These are phyloP conservation scores for Puccinia novopanici DNA, from an alignment of 1,284 basidiomycete species.

Conservation along the genomic window DNA sequence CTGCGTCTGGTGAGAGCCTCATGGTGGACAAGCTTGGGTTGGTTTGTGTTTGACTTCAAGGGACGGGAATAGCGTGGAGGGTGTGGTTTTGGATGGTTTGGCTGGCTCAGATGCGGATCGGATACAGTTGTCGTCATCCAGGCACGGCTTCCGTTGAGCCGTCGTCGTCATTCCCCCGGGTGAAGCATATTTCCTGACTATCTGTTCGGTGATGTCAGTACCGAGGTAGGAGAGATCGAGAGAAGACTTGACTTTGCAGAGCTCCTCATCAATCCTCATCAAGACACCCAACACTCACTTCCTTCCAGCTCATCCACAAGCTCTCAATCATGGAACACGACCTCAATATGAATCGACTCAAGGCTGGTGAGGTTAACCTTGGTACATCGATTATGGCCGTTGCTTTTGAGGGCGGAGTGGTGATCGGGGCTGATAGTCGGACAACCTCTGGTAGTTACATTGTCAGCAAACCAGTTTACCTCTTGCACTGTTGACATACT, in stretches of 20 bases:
- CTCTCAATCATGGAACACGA: constrained; percentile 39
- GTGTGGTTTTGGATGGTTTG: background rate
- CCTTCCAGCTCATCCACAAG: background rate
- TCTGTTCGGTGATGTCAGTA: background rate
- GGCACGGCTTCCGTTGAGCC: background rate
- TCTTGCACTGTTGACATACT: background rate
- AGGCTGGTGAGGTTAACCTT: constrained; percentile 47
- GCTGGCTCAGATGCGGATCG: background rate
- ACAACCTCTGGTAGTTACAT: constrained; percentile 97
- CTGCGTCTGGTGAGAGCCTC: constrained; percentile 67
- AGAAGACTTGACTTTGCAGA: no score
- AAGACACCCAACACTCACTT: background rate
- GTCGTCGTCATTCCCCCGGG: background rate
- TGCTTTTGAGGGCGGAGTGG: constrained; percentile 89
- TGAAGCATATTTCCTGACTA: background rate
- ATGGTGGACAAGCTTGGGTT: constrained; percentile 30
- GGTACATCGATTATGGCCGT: constrained; percentile 99
- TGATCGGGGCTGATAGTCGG: constrained; percentile 93
- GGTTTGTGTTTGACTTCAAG: background rate
- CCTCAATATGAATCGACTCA: constrained; percentile 41
- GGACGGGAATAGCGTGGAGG: no score
- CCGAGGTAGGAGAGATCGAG: background rate
- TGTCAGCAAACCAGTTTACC: constrained; percentile 62
- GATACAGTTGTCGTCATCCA: constrained; percentile 12
- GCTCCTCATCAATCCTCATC: no score